Conservation (phyloP, 2,329 filamentous ascomycete species). For the Trichoderma gracile region DNA sequence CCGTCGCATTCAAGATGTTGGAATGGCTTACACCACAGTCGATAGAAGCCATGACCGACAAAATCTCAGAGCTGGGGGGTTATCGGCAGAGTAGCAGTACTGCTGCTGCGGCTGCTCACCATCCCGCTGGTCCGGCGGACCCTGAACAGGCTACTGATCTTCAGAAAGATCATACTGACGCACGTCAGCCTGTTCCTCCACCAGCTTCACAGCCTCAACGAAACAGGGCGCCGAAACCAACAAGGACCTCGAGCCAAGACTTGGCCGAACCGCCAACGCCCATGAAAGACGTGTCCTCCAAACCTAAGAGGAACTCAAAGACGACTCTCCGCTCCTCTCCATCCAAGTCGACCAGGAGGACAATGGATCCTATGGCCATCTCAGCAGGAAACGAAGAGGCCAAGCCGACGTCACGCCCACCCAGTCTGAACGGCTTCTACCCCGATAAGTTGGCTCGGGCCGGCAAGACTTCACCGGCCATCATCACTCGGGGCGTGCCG, state of each 20-base stretch:
- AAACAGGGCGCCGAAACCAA: background rate
- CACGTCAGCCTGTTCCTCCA: background rate
- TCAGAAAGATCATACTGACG: background rate
- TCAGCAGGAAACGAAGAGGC: slow-evolving; percentile 35
- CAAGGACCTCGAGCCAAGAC: slow-evolving; percentile 9
- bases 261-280: background rate
- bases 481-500: slow-evolving; percentile 36
- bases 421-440: slow-evolving; percentile 35
- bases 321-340: slow-evolving; percentile 30
- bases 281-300: slow-evolving; percentile 19
- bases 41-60: slow-evolving; percentile 51
- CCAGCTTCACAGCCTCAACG: background rate
- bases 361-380: slow-evolving; percentile 37
- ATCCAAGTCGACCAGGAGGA: slow-evolving; percentile 36
- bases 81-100: background rate
- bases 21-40: slow-evolving; percentile 67
- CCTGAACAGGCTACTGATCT: background rate
- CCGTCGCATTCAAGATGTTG: slow-evolving; percentile 67
- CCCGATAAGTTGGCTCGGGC: slow-evolving; percentile 41
- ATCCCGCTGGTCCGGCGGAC: background rate
- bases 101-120: background rate
- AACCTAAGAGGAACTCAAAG: slow-evolving; percentile 29
- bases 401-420: slow-evolving; percentile 36
- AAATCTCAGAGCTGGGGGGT: slow-evolving; percentile 31
- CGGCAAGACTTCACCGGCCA: slow-evolving; percentile 34